phyloP scores from a whole-genome alignment of 2,329 filamentous ascomycete genomes.

The Leptosphaerulina australis region DNA sequence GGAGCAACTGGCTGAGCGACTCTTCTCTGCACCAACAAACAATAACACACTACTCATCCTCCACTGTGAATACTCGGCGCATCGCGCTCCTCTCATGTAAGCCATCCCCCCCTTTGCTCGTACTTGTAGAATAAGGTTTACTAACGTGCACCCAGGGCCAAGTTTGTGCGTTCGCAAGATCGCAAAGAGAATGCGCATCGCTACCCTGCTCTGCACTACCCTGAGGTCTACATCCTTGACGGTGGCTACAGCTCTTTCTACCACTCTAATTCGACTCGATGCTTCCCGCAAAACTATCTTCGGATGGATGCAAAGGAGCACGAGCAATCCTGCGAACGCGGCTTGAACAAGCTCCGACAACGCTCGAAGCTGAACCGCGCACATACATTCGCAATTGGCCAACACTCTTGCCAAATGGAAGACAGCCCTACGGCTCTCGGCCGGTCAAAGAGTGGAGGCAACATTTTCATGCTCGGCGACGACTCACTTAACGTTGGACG shows the following conservation, averaged over 20 bases:
- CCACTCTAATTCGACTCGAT: slow-evolving; percentile 74
- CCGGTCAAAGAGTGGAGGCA: slow-evolving; percentile 42
- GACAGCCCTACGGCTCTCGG: slow-evolving; percentile 63
- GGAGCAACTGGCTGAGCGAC: slow-evolving; percentile 77
- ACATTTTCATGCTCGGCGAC: slow-evolving; percentile 39
- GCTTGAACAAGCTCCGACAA: slow-evolving; percentile 90
- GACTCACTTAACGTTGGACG: slow-evolving; percentile 42
- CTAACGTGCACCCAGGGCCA: slow-evolving; percentile 63
- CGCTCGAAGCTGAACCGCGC: slow-evolving; percentile 84
- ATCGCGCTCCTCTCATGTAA: slow-evolving; percentile 90
- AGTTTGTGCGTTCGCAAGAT: slow-evolving; percentile 88
- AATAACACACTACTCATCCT: slow-evolving; percentile 84
- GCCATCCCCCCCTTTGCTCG: slow-evolving; percentile 19
- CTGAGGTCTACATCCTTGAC: slow-evolving; percentile 95
- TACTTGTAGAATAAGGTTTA: background rate
- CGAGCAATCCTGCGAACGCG: slow-evolving; percentile 89
- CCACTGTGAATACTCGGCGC: slow-evolving; percentile 98
- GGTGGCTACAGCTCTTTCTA: slow-evolving; percentile 97
- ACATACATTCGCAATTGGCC: slow-evolving; percentile 93
- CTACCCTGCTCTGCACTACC: slow-evolving; percentile 90
- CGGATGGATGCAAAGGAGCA: slow-evolving; percentile 95
- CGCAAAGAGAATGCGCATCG: slow-evolving; percentile 81
- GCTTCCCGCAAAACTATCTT: slow-evolving; percentile 93
- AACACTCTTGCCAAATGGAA: slow-evolving; percentile 66
- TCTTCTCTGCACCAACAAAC: slow-evolving; percentile 70